Percentiles rank a stretch among this genome's conserved stretches.
phyloP scores from a whole-genome alignment of 2,329 filamentous ascomycete species.

The Cadophora sp. region DNA sequence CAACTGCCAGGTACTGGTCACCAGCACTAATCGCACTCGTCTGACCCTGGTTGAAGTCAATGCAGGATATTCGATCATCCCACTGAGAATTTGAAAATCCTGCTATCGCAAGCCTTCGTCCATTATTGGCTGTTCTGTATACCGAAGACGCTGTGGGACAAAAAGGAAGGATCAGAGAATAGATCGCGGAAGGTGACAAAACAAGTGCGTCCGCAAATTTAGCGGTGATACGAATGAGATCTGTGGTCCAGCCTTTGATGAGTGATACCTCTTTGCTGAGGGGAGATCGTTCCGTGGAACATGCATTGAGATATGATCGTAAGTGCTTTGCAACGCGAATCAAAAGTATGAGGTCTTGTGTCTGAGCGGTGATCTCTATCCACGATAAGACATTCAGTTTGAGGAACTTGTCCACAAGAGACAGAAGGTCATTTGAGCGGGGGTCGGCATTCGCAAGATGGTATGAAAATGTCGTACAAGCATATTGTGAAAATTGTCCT shows the following conservation, averaged over 20 bases:
- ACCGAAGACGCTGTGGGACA: slow-evolving; percentile 41
- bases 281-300: slow-evolving; percentile 21
- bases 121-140: slow-evolving; percentile 27
- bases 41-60: slow-evolving; percentile 26
- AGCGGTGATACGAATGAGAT: slow-evolving; percentile 43
- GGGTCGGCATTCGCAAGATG: slow-evolving; percentile 34
- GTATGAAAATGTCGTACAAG: slow-evolving; percentile 41
- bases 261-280: slow-evolving; percentile 34
- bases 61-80: slow-evolving; percentile 41
- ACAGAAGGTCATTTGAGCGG: slow-evolving; percentile 33
- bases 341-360: slow-evolving; percentile 35
- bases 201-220: slow-evolving; percentile 44
- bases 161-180: slow-evolving; percentile 46
- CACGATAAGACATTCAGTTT: slow-evolving; percentile 41
- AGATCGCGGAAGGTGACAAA: slow-evolving; percentile 44
- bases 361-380: slow-evolving; percentile 41
- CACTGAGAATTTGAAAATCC: slow-evolving; percentile 37
- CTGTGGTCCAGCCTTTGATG: slow-evolving; percentile 43
- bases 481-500: slow-evolving; percentile 37
- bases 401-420: slow-evolving; percentile 39
- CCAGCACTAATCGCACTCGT: slow-evolving; percentile 30
- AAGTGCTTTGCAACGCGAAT: slow-evolving; percentile 39
- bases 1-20: slow-evolving; percentile 38
- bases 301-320: slow-evolving; percentile 36
- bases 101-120: slow-evolving; percentile 30